A percentile compares a stretch with the other conserved stretches of the same genome.
Conservation (phyloP, 176 grass and related monocot genomes). For the Cocos nucifera region DNA sequence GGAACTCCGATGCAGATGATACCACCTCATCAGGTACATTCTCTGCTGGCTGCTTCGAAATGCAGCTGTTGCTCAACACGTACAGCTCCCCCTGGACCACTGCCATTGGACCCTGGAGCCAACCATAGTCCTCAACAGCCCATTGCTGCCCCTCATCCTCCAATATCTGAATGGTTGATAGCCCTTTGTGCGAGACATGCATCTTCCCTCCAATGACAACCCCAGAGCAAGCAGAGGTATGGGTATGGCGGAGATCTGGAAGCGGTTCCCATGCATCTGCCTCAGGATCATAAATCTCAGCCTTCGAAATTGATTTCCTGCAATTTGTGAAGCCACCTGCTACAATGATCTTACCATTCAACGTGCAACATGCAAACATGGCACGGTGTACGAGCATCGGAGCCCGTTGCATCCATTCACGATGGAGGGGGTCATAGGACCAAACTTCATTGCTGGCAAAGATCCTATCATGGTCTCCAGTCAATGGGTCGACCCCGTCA, state of each 20-base stretch:
- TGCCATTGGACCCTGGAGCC: slow-evolving; percentile 89
- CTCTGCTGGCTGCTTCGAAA: slow-evolving; percentile 66
- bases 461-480: slow-evolving; percentile 79
- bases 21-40: slow-evolving; percentile 76
- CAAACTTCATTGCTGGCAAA: slow-evolving; percentile 98
- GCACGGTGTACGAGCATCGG: slow-evolving; percentile 79
- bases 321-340: slow-evolving; percentile 92
- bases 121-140: slow-evolving; percentile 74
- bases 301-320: slow-evolving; percentile 66
- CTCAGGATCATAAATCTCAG: slow-evolving; percentile 86
- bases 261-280: slow-evolving; percentile 69
- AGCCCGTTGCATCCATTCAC: slow-evolving; percentile 45
- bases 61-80: slow-evolving; percentile 87
- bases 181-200: slow-evolving; percentile 88
- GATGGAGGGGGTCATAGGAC: slow-evolving; percentile 71
- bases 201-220: slow-evolving; percentile 73
- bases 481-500: slow-evolving; percentile 86
- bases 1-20: slow-evolving; percentile 74
- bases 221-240: slow-evolving; percentile 88
- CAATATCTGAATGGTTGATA: slow-evolving; percentile 82
- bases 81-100: slow-evolving; percentile 71
- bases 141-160: slow-evolving; percentile 54
- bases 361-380: slow-evolving; percentile 89
- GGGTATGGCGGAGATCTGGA: slow-evolving; percentile 63
- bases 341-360: slow-evolving; percentile 86